Evolutionary conservation across 1,284 basidiomycete genomes (phyloP), one percentile per base, ranked within the genome.

Genomic region (Microbotryomycetes sp.): DNA sequence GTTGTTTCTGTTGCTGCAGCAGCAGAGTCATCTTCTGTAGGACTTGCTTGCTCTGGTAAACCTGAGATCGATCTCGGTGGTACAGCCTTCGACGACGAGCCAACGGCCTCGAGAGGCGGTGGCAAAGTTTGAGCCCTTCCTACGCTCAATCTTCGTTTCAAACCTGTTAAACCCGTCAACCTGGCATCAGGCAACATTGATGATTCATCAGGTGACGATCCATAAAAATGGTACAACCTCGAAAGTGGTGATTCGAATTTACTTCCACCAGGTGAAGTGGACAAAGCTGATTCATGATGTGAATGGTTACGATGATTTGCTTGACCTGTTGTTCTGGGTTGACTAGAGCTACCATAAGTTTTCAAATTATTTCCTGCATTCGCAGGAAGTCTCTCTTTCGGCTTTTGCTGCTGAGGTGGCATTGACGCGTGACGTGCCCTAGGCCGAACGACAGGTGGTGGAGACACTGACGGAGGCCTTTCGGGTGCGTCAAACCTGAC

Each of bases 201-300:
- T 9, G 19, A 9, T 12, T 42, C 36, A 19, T 42, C 36, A 42
- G 36, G 36, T 12, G 36, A 42, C 7, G 30, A 29, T 4, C 25
- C 14, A 9, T 36, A 63, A 9, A 45, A 31, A 16, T 50, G 31
- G 42, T 65, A 67, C 36, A 67, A 26, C 22, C 64, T 42, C 15
- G 61, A 55, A 15, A 69, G 49, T n/a, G 68, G 68, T n/a, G 59
- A 61, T 12, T 65, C 63, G 15, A 54, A 52, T 16, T 31, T 36
- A 26, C 25, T 23, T 3, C 26, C 26, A 14, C 64, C 56, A 23
- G 61, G 56, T 19, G 65, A 67, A 5, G 56, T 56, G 25, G 63
- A 59, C 15, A 64, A 42, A 15, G 56, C 49, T 46, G 59, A 56
- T 3, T 23, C 26, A n/a, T 45, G 49, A 28, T 50, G 49, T 28